Evolutionary conservation across 345 rosid genomes (phyloP).

Genomic region (Geranium brycei): DNA sequence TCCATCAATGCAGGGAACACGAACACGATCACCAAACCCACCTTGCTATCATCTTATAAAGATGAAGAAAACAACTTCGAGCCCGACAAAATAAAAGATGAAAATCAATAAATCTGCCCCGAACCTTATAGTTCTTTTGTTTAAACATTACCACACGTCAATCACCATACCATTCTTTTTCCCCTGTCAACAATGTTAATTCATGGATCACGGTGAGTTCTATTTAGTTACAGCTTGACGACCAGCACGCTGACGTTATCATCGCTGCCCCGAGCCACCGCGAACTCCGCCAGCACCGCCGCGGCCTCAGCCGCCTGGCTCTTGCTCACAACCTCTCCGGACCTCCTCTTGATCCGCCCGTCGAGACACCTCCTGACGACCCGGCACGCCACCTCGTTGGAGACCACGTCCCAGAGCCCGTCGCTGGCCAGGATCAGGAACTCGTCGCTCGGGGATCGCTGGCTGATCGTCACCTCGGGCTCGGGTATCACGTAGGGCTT

Average conservation of each 20-base stretch:
- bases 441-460: slow-evolving; percentile 34
- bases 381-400: slow-evolving; percentile 51
- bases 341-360: slow-evolving; percentile 22
- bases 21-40: too few relatives aligned
- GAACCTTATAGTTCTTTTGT: too few relatives aligned
- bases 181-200: too few relatives aligned
- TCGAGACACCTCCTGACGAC: slow-evolving; percentile 43
- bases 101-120: too few relatives aligned
- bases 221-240: slow-evolving; percentile 28
- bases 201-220: too few relatives aligned
- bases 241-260: slow-evolving; percentile 32
- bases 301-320: slow-evolving; percentile 23
- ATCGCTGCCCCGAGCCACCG: slow-evolving; percentile 26
- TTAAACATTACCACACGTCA: too few relatives aligned
- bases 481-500: slow-evolving; percentile 42
- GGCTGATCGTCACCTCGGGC: slow-evolving; percentile 37
- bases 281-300: slow-evolving; percentile 18
- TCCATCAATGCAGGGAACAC: too few relatives aligned
- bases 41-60: too few relatives aligned
- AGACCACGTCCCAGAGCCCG: slow-evolving; percentile 66
- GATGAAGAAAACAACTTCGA: too few relatives aligned
- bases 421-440: slow-evolving; percentile 66
- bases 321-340: slow-evolving; percentile 4
- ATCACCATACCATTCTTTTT: too few relatives aligned
- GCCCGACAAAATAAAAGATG: too few relatives aligned